Conservation (phyloP, 345 rosid species). For the Cardamine resedifolia region DNA sequence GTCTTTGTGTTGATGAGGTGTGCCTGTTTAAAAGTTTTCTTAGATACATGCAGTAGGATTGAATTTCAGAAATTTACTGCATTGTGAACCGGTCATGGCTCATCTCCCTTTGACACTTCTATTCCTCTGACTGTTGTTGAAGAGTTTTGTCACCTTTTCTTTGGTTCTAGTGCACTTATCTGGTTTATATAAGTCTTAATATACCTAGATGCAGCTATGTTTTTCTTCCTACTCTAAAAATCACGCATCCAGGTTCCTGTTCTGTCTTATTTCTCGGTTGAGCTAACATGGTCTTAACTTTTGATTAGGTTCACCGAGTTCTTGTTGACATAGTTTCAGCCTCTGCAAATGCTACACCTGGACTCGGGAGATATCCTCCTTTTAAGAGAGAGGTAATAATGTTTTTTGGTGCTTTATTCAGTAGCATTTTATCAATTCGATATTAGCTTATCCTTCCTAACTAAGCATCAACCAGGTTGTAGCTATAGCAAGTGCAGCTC, state of each 20-base stretch:
- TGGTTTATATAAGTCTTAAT: background rate
- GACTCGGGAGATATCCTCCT: conserved; percentile 98
- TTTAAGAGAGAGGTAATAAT: conserved; percentile 85
- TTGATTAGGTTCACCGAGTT: conserved; percentile 83
- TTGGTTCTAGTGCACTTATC: conserved; percentile 6
- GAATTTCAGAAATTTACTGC: conserved; percentile 18
- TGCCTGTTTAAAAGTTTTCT: background rate
- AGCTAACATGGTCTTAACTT: conserved; percentile 21
- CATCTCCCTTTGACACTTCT: conserved; percentile 11
- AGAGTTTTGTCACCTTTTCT: conserved; percentile 8
- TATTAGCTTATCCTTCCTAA: conserved; percentile 4
- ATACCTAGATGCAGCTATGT: background rate
- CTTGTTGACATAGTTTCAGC: conserved; percentile 86
- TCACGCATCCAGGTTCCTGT: background rate
- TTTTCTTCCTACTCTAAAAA: background rate
- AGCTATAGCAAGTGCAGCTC: conserved; percentile 85
- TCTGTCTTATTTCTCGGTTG: background rate
- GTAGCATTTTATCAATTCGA: background rate
- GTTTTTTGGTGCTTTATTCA: conserved; percentile 5
- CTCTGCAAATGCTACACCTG: conserved; percentile 92
- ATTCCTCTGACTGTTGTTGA: background rate
- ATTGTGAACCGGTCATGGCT: background rate
- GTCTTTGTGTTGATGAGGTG: conserved; percentile 97
- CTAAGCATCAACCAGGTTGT: conserved; percentile 57
- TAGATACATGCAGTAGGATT: conserved; percentile 8